phyloP scores from a whole-genome alignment of 306 rosid genomes.

The Trichosanthes truncata region DNA sequence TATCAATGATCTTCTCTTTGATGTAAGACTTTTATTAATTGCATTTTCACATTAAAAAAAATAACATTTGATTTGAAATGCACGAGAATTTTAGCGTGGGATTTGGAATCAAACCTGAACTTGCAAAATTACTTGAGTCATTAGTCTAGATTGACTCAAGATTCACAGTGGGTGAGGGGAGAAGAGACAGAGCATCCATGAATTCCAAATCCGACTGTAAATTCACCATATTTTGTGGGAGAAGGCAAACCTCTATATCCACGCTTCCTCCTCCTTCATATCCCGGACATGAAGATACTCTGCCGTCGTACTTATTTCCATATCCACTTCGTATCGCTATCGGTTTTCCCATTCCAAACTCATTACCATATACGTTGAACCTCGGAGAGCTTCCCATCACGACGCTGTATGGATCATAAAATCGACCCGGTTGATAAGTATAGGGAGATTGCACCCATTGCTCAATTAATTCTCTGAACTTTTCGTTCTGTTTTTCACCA shows the following conservation, averaged over 20 bases:
- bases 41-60: too few species aligned
- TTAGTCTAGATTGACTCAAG: too few species aligned
- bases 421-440: neutral
- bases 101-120: too few species aligned
- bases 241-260: conserved; percentile 41
- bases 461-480: neutral
- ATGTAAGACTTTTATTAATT: too few species aligned
- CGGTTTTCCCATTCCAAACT: conserved; percentile 69
- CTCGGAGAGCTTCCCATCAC: conserved; percentile 50
- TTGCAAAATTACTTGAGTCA: too few species aligned
- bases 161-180: neutral
- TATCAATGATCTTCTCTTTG: too few species aligned
- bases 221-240: conserved; percentile 21
- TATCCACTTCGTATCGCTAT: conserved; percentile 40
- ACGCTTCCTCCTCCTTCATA: conserved; percentile 45
- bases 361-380: conserved; percentile 42
- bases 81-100: too few species aligned
- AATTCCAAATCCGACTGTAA: conserved; percentile 44
- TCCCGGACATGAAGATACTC: conserved; percentile 30
- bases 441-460: conserved; percentile 27
- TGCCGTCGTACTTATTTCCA: conserved; percentile 36
- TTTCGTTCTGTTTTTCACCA: conserved; percentile 14
- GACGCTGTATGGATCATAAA: conserved; percentile 14
- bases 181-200: conserved; percentile 21
- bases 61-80: too few species aligned